phyloP scores from a whole-genome alignment of 371 early-diverging fungal genomes.

The Cokeromyces recurvatus region DNA sequence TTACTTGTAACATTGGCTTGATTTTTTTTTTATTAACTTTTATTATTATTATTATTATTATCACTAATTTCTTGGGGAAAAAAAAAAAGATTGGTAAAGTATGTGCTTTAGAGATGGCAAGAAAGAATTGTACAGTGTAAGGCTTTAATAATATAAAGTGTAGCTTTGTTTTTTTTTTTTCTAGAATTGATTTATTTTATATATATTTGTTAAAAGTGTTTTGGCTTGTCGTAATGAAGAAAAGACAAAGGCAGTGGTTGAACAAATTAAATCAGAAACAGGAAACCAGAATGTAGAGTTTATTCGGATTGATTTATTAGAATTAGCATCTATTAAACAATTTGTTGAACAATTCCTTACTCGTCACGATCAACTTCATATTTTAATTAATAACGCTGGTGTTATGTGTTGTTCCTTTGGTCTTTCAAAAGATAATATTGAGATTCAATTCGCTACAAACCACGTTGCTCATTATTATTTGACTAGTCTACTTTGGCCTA shows the following conservation, averaged over 20 bases:
- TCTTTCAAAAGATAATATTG: slow-evolving; percentile 59
- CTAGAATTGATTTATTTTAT: neutral
- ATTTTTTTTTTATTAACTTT: neutral
- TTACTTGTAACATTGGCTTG: neutral
- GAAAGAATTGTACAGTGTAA: slow-evolving; percentile 53
- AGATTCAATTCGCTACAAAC: slow-evolving; percentile 49
- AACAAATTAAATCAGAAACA: slow-evolving; percentile 48
- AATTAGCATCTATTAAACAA: slow-evolving; percentile 43
- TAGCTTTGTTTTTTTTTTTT: no score
- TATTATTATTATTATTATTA: no score
- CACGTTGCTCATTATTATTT: slow-evolving; percentile 77
- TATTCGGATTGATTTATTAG: slow-evolving; percentile 55
- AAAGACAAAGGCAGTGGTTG: slow-evolving; percentile 42
- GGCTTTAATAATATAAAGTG: neutral
- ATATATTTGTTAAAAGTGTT: slow-evolving; percentile 22
- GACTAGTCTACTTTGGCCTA: slow-evolving; percentile 60
- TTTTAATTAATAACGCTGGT: slow-evolving; percentile 68
- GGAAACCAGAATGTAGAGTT: slow-evolving; percentile 49
- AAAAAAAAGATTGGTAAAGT: slow-evolving; percentile 61
- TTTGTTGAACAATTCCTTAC: slow-evolving; percentile 53
- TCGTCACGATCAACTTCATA: slow-evolving; percentile 45
- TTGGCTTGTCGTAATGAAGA: slow-evolving; percentile 55
- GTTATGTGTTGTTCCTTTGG: slow-evolving; percentile 65
- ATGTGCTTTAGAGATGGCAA: slow-evolving; percentile 56
- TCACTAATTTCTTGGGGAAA: no score